Evolutionary conservation across 2,329 filamentous ascomycete species (phyloP).

Genomic region (Epichloe uncinata): DNA sequence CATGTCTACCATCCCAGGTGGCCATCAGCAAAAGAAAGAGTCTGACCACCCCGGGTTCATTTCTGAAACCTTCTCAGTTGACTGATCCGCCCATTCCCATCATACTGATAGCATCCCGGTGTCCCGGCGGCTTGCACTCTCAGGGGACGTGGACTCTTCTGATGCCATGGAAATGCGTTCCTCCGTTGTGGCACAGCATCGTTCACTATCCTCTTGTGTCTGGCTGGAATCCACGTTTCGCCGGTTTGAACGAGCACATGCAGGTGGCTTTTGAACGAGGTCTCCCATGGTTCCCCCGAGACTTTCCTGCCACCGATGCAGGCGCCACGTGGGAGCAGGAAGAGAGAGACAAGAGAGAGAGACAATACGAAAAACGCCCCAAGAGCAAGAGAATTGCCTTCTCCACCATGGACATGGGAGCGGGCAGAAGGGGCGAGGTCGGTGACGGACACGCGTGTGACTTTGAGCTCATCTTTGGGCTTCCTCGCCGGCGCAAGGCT

Average conservation of each 20-base stretch:
- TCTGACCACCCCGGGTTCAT: slow-evolving; percentile 46
- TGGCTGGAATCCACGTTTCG: slow-evolving; percentile 70
- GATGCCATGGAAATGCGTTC: slow-evolving; percentile 81
- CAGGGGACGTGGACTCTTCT: slow-evolving; percentile 72
- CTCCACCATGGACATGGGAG: slow-evolving; percentile 59
- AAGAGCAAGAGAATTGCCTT: slow-evolving; percentile 72
- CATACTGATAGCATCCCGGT: slow-evolving; percentile 50
- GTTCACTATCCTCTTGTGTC: slow-evolving; percentile 71
- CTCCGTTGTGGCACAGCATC: slow-evolving; percentile 72
- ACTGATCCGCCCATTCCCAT: slow-evolving; percentile 68
- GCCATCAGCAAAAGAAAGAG: slow-evolving; percentile 66
- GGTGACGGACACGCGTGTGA: slow-evolving; percentile 75
- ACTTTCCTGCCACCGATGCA: slow-evolving; percentile 66
- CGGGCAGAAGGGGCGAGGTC: slow-evolving; percentile 64
- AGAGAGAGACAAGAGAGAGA: slow-evolving; percentile 56
- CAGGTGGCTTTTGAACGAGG: slow-evolving; percentile 74
- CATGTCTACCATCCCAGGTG: slow-evolving; percentile 60
- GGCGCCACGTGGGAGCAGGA: slow-evolving; percentile 66
- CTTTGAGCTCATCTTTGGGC: slow-evolving; percentile 55
- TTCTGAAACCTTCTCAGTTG: slow-evolving; percentile 36
- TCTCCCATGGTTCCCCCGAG: slow-evolving; percentile 72
- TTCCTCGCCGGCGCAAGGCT: slow-evolving; percentile 7
- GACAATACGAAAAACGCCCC: slow-evolving; percentile 64
- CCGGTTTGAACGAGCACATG: slow-evolving; percentile 63
- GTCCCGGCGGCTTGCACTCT: slow-evolving; percentile 30